Evolutionary conservation across 495 filamentous ascomycete genomes (phyloP), one percentile per base, ranked within the genome.

Genomic region (Apodospora peruviana): DNA sequence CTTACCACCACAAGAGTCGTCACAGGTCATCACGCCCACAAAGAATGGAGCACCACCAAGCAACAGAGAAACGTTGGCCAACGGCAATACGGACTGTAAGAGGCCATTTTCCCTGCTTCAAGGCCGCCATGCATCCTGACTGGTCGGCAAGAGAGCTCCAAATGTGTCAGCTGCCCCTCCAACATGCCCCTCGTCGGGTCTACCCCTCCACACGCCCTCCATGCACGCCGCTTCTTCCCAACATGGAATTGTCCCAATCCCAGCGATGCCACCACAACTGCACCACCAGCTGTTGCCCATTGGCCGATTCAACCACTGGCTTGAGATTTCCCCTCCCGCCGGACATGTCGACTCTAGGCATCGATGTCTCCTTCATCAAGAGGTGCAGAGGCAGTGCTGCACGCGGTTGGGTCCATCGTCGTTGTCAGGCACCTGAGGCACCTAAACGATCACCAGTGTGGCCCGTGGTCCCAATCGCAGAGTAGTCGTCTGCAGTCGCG

Each of bases 111-210:
- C 48, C 27, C 42, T 45, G 27, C 41, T 27, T 16, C 32, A 5
- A 19, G 45, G 21, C 34, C 40, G 25, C 5, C 37, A 40, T 29
- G 50, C 40, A 43, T 27, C 41, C 36, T 55, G 61, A 56, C 43
- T 56, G 54, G 53, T 37, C 27, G 56, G 40, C 21, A 44, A 38
- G 32, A 14, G 42, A 21, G 11, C 25, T 48, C 35, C 51, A 53
- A 50, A 48, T 46, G 54, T 53, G 61, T 62, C 61, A 65, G 47
- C 51, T 60, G 60, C 51, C 58, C 61, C 61, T 60, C 59, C 47
- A 50, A 32, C 29, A 22, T 42, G 38, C 39, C 27, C 21, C 35
- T 16, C 48, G 37, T 14, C 27, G 14, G 7, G 27, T 32, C 29
- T 21, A 47, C 57, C 57, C 57, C 59, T 62, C 53, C 41, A 44